These are phyloP conservation scores for Melampsora americana DNA, from an alignment of 1,284 basidiomycete genomes.

Conservation along the genomic window DNA sequence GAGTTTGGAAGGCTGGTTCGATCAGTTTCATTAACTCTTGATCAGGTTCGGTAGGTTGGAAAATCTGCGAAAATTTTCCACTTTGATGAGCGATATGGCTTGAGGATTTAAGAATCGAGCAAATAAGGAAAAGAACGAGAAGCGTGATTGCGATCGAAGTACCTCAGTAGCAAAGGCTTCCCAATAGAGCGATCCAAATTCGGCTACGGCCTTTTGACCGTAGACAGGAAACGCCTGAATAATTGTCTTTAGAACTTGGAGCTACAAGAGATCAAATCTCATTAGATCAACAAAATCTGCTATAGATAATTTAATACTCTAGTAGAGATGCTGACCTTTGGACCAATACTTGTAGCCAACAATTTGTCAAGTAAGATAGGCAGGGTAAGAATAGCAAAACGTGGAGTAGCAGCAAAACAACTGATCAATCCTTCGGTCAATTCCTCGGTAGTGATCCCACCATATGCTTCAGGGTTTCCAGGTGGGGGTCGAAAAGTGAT, in stretches of 20 bases:
- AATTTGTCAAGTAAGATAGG: slow-evolving; percentile 91
- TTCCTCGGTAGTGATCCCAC: slow-evolving; percentile 85
- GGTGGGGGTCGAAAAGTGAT: slow-evolving; percentile 94
- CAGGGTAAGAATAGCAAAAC: slow-evolving; percentile 78
- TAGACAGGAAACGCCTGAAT: slow-evolving; percentile 69
- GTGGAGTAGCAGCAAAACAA: slow-evolving; percentile 74
- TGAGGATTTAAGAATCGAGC: not conserved
- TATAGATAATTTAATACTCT: not conserved
- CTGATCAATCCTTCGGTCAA: slow-evolving; percentile 67
- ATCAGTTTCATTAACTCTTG: slow-evolving; percentile 68
- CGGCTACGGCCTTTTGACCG: slow-evolving; percentile 64
- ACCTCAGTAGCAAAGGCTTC: slow-evolving; percentile 83
- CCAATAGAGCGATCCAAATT: slow-evolving; percentile 73
- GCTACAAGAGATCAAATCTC: slow-evolving; percentile 7
- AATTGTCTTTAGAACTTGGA: slow-evolving; percentile 22
- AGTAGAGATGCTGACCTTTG: slow-evolving; percentile 59
- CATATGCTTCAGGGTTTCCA: slow-evolving; percentile 69
- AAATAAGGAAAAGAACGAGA: not conserved
- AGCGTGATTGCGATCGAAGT: slow-evolving; percentile 44
- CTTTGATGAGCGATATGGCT: not conserved
- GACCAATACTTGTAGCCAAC: slow-evolving; percentile 71
- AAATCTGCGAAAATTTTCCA: slow-evolving; percentile 62
- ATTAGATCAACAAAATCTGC: not conserved
- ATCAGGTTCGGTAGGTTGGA: slow-evolving; percentile 72
- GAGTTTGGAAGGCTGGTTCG: slow-evolving; percentile 65